Conservation (phyloP, 2,329 filamentous ascomycete genomes). For the Colletotrichum zoysiae region DNA sequence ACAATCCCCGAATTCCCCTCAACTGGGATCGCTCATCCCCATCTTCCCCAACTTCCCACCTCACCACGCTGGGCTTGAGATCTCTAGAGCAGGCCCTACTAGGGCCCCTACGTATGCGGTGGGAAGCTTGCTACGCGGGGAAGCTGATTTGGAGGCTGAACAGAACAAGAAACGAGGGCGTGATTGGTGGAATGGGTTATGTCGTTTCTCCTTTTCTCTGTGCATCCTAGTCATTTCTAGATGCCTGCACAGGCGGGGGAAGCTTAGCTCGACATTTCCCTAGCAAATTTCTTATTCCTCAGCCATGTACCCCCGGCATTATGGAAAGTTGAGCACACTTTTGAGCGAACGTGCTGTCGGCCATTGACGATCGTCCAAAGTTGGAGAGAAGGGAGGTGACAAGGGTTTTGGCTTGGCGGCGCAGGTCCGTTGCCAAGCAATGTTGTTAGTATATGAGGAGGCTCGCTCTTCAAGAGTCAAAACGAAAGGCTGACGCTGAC, state of each 20-base stretch:
- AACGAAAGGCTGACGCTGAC: constrained; percentile 23
- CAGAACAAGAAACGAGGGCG: constrained; percentile 3
- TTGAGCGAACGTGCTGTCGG: constrained; percentile 3
- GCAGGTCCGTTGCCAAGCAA: constrained; percentile 34
- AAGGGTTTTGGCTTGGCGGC: constrained; percentile 23
- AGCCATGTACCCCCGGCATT: constrained; percentile 22
- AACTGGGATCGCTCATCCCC: constrained; percentile 13
- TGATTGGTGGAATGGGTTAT: constrained; percentile 34
- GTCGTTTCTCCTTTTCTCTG: constrained; percentile 36
- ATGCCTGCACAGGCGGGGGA: constrained; percentile 26
- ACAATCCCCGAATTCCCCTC: constrained; percentile 39
- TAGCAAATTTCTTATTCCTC: constrained; percentile 10
- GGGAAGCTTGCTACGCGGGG: constrained; percentile 28
- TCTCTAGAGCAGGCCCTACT: constrained; percentile 10
- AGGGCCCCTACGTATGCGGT: constrained; percentile 1
- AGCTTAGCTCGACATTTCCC: constrained; percentile 23
- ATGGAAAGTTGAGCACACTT: not conserved
- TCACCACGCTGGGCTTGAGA: constrained; percentile 3
- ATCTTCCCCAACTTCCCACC: constrained; percentile 29
- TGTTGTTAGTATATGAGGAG: constrained; percentile 35
- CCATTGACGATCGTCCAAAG: not conserved
- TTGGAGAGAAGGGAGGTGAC: not conserved
- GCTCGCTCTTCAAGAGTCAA: constrained; percentile 20
- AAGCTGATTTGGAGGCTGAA: constrained; percentile 7
- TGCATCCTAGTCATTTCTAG: constrained; percentile 29